Evolutionary conservation across 768 basidiomycete species (phyloP).

Genomic region (Chalciporus pseudorubinellus): DNA sequence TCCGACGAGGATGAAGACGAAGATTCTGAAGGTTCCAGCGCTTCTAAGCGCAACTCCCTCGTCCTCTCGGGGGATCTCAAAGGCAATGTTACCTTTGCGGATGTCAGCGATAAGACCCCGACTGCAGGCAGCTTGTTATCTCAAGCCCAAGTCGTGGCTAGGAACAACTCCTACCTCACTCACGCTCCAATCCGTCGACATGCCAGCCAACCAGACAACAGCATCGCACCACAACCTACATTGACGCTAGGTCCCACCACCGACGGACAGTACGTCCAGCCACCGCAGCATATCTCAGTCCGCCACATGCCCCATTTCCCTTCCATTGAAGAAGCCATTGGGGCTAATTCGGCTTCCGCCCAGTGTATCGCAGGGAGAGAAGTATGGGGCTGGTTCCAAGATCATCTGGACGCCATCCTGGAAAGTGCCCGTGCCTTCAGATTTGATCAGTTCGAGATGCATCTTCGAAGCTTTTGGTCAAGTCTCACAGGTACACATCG

Average conservation of each 20-base stretch:
- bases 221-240: slow-evolving; percentile 52
- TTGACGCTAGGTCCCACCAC: slow-evolving; percentile 50
- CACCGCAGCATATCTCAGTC: slow-evolving; percentile 59
- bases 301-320: slow-evolving; percentile 80
- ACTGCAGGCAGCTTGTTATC: slow-evolving; percentile 76
- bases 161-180: slow-evolving; percentile 57
- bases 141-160: slow-evolving; percentile 65
- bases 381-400: slow-evolving; percentile 91
- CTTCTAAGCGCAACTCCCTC: slow-evolving; percentile 74
- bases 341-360: slow-evolving; percentile 67
- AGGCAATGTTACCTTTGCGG: slow-evolving; percentile 53
- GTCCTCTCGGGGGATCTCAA: slow-evolving; percentile 64
- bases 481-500: slow-evolving; percentile 69
- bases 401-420: slow-evolving; percentile 80
- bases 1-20: slow-evolving; percentile 87
- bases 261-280: slow-evolving; percentile 44
- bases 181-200: slow-evolving; percentile 80
- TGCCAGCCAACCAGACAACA: slow-evolving; percentile 52
- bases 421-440: slow-evolving; percentile 75
- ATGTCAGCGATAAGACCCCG: slow-evolving; percentile 82
- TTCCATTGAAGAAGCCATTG: slow-evolving; percentile 81
- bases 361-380: slow-evolving; percentile 79
- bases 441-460: slow-evolving; percentile 89
- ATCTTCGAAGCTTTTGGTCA: slow-evolving; percentile 84
- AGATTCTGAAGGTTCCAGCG: slow-evolving; percentile 74